Evolutionary conservation across 2,329 filamentous ascomycete species (phyloP).

Genomic region (Fusarium sp.): DNA sequence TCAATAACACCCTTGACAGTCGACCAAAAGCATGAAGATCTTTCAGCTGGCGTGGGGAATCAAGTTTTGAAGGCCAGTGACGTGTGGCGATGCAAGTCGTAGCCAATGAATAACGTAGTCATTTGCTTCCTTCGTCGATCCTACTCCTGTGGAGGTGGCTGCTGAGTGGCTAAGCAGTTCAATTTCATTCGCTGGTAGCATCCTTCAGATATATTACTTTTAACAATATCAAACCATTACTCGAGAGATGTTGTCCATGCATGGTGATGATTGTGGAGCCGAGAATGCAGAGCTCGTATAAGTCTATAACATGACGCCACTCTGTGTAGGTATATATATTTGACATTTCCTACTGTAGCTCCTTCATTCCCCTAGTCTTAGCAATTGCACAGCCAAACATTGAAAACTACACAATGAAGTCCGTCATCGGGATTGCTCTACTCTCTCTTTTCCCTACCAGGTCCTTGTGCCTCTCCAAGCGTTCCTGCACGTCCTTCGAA

Average conservation of each 20-base stretch:
- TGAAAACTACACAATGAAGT: neutral
- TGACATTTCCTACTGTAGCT: neutral
- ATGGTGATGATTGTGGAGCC: neutral
- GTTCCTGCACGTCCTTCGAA: neutral
- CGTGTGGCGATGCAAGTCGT: neutral
- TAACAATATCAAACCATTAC: neutral
- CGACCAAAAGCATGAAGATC: neutral
- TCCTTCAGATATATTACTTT: neutral
- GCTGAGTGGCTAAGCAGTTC: neutral
- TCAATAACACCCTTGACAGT: neutral
- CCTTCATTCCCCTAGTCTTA: neutral
- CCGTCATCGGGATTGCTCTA: neutral
- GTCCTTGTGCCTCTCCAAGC: neutral
- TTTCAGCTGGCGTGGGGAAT: neutral
- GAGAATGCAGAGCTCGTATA: neutral
- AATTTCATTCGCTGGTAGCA: neutral
- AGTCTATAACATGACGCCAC: neutral
- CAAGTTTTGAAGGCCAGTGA: neutral
- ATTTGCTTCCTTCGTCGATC: neutral
- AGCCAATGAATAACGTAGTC: neutral
- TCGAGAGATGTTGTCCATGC: neutral
- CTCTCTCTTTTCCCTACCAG: neutral
- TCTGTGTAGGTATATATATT: neutral
- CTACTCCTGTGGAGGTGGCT: neutral
- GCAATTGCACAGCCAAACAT: neutral